Evolutionary conservation across 352 stramenopile genomes (phyloP).

Genomic region (Pythium myriotylum): DNA sequence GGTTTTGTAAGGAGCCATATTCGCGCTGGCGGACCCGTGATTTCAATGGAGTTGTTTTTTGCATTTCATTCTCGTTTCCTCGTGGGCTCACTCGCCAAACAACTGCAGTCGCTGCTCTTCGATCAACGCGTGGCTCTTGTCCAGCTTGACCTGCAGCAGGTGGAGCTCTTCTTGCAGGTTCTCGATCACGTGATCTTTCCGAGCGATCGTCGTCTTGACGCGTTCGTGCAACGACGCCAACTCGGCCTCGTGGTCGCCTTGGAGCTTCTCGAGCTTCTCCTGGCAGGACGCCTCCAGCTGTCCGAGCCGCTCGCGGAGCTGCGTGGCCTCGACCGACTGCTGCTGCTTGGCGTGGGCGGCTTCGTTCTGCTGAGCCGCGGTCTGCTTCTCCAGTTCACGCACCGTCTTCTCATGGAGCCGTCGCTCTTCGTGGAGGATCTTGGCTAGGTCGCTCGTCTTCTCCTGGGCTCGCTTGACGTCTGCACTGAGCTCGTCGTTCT

Average conservation of each 20-base stretch:
- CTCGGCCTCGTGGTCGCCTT: conserved; percentile 57
- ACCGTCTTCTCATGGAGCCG: conserved; percentile 44
- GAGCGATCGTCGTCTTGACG: conserved; percentile 62
- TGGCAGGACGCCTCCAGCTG: conserved; percentile 43
- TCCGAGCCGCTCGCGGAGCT: conserved; percentile 50
- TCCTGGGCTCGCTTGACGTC: conserved; percentile 49
- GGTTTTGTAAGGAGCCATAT: background rate
- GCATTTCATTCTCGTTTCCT: conserved; percentile 2
- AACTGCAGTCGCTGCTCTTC: conserved; percentile 74
- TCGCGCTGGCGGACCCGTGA: too few species aligned
- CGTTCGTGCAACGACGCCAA: conserved; percentile 70
- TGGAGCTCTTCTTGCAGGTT: conserved; percentile 72
- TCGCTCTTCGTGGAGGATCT: conserved; percentile 64
- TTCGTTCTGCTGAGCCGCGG: conserved; percentile 41
- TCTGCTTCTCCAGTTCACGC: conserved; percentile 52
- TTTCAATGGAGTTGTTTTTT: conserved; percentile 3
- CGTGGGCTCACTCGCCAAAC: conserved; percentile 42
- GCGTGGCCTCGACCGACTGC: conserved; percentile 41
- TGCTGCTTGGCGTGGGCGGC: conserved; percentile 44
- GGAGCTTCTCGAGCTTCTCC: conserved; percentile 43
- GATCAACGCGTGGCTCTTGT: conserved; percentile 76
- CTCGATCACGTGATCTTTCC: conserved; percentile 69
- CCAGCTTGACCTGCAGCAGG: conserved; percentile 70
- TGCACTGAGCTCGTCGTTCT: conserved; percentile 49
- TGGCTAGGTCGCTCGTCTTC: conserved; percentile 54